These are phyloP conservation scores for Penicillium sp. DNA, from an alignment of 2,329 filamentous ascomycete species.

Conservation along the genomic window DNA sequence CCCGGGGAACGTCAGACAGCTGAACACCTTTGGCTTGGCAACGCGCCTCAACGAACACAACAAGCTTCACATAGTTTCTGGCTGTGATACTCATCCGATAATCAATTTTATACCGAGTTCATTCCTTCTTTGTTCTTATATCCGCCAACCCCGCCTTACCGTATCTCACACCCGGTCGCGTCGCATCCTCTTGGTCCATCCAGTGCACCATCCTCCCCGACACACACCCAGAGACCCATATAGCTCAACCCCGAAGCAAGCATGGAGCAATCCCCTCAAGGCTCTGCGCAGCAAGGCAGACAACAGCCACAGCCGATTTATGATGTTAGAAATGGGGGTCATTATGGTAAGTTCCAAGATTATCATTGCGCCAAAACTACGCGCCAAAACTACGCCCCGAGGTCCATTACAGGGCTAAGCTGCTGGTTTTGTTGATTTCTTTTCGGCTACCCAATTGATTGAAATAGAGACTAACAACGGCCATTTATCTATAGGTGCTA, in stretches of 20 bases:
- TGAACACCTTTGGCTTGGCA: constrained; percentile 22
- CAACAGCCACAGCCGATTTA: constrained; percentile 67
- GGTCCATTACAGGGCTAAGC: background rate
- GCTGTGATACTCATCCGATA: background rate
- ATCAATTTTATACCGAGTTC: background rate
- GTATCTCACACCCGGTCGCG: constrained; percentile 1
- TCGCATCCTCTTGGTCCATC: background rate
- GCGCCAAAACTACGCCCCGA: background rate
- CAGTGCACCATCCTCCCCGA: background rate
- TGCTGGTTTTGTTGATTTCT: background rate
- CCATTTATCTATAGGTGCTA: constrained; percentile 56
- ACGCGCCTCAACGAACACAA: constrained; percentile 7
- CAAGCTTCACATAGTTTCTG: background rate
- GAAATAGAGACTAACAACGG: constrained; percentile 11
- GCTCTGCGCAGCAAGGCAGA: constrained; percentile 59
- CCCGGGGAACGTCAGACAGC: constrained; percentile 25
- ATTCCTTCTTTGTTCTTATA: background rate
- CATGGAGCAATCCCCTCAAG: constrained; percentile 59
- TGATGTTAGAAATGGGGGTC: constrained; percentile 70
- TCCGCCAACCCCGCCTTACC: background rate
- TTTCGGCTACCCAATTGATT: background rate
- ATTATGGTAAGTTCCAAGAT: constrained; percentile 63
- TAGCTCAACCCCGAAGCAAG: constrained; percentile 5
- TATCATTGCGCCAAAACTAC: constrained; percentile 1
- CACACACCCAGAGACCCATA: background rate